Percentiles rank a stretch among this genome's conserved stretches.
Evolutionary conservation across 176 grass and related monocot species (phyloP).

Genomic region (Avena eriantha): DNA sequence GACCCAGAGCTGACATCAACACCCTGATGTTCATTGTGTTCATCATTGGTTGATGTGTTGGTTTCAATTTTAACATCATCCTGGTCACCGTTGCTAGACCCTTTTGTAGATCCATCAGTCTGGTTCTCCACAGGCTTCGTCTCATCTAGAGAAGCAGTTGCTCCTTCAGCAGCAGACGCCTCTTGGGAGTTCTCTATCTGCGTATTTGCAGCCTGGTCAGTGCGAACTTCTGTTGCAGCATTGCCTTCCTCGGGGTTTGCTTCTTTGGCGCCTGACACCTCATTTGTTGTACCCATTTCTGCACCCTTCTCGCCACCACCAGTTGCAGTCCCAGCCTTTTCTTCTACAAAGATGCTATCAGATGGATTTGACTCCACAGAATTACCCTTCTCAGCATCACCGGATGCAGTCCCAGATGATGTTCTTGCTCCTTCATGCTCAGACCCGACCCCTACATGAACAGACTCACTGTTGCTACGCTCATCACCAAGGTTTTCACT

Average conservation of each 20-base stretch:
- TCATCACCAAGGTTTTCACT: constrained; percentile 33
- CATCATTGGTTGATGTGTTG: constrained; percentile 28
- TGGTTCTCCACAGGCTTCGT: constrained; percentile 29
- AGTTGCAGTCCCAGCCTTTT: constrained; percentile 25
- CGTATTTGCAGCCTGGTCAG: constrained; percentile 30
- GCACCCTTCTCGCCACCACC: constrained; percentile 38
- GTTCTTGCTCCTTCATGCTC: constrained; percentile 40
- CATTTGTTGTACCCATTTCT: constrained; percentile 28
- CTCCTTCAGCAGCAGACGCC: constrained; percentile 33
- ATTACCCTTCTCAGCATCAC: constrained; percentile 38
- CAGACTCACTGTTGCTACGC: constrained; percentile 19
- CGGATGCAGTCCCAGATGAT: constrained; percentile 42
- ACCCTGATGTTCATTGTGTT: constrained; percentile 36
- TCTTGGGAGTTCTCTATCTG: constrained; percentile 39
- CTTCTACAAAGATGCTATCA: constrained; percentile 26
- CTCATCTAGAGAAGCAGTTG: constrained; percentile 51
- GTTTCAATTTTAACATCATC: constrained; percentile 43
- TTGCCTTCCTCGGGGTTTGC: constrained; percentile 27
- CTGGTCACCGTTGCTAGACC: constrained; percentile 41
- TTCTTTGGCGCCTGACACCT: constrained; percentile 24
- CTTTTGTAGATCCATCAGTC: constrained; percentile 37
- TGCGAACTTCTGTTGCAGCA: constrained; percentile 31
- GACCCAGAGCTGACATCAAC: constrained; percentile 30
- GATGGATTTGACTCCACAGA: constrained; percentile 34
- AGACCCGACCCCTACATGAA: constrained; percentile 41